Percentiles rank a stretch among this genome's conserved stretches.
Evolutionary conservation across 257 asterid species (phyloP).

Genomic region (Penstemon eatonii): DNA sequence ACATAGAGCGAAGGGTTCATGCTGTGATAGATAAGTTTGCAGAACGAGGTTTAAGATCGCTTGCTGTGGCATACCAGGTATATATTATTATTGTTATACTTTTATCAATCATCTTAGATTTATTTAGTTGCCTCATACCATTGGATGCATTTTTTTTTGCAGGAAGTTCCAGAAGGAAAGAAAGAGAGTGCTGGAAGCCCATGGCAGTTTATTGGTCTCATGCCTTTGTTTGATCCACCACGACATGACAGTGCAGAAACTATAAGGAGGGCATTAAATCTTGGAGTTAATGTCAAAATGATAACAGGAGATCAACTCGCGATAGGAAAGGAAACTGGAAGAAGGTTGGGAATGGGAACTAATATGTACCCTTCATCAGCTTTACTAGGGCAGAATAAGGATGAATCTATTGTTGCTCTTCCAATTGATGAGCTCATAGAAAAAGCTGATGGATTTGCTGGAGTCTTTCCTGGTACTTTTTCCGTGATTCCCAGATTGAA

Average conservation of each 20-base stretch:
- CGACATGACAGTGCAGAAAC: conserved; percentile 96
- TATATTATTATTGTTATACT: neutral
- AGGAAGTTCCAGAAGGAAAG: conserved; percentile 86
- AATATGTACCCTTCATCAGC: conserved; percentile 99
- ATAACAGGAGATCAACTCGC: conserved; percentile 98
- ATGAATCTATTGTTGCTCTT: conserved; percentile 85
- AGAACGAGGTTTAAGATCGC: conserved; percentile 86
- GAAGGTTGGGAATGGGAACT: conserved; percentile 98
- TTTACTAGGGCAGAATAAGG: conserved; percentile 90
- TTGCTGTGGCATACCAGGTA: conserved; percentile 95
- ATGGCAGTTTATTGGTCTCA: conserved; percentile 85
- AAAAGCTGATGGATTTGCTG: conserved; percentile 99
- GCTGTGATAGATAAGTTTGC: conserved; percentile 87
- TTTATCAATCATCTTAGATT: conserved; percentile 1
- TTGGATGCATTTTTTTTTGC: conserved; percentile 27
- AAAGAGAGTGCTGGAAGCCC: conserved; percentile 91
- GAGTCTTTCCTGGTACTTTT: conserved; percentile 87
- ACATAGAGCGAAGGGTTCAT: conserved; percentile 79
- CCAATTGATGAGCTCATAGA: conserved; percentile 97
- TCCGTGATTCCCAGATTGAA: conserved; percentile 1
- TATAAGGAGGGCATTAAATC: conserved; percentile 78
- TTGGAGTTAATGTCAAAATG: conserved; percentile 95
- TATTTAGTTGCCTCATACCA: conserved; percentile 1
- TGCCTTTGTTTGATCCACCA: conserved; percentile 97
- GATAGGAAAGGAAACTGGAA: conserved; percentile 95